Evolutionary conservation across 2,329 filamentous ascomycete genomes (phyloP), one percentile per base, ranked within the genome.

Genomic region (Microcyclosporella mali): DNA sequence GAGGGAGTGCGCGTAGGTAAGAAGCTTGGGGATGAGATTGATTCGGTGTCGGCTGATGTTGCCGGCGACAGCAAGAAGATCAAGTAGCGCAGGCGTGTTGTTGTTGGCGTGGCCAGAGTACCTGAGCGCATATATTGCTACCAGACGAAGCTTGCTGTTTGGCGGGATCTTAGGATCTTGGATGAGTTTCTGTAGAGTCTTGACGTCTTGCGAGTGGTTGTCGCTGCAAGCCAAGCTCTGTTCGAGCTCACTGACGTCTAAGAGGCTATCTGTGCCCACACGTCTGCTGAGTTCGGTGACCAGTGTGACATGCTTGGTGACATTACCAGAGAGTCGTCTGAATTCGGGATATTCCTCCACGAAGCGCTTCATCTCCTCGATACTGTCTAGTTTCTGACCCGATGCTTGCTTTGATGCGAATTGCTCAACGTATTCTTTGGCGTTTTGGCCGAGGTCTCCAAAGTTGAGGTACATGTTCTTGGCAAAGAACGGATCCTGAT

Each of bases 401-500:
- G 84, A 95, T 61, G 97, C 90, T n/a, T 90, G 95, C 64, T 94
- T 95, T 10, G 85, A 88, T 57, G 97, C 92, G 60, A 97, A 98
- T 62, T 97, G 92, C 61, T 95, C 89, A 42, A 98, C 92, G 57
- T 98, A 98, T 77, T 95, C 89, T 65, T 97, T 97, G 62, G 95
- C 95, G 56, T 94, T 95, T 31, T 90, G 85, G 9, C 92, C 89
- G 4, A 98, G 75, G 55, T 97, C 89, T 41, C 90, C 89, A 65
- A 97, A 98, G 63, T 97, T 97, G 58, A 95, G 78, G 56, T 89
- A 97, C 89, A 97, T 97, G 66, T 97, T 97, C 71, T 95, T 95
- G 67, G 84, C 95, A 72, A 98, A 98, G 69, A 98, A 98, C 0
- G 92, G 89, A 59, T 98, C 92, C 66, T 98, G 92, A 51, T 98